Percentiles rank a stretch among this genome's conserved stretches.
These are phyloP conservation scores for Apiospora saccharicola DNA, from an alignment of 2,329 filamentous ascomycete species.

Conservation along the genomic window DNA sequence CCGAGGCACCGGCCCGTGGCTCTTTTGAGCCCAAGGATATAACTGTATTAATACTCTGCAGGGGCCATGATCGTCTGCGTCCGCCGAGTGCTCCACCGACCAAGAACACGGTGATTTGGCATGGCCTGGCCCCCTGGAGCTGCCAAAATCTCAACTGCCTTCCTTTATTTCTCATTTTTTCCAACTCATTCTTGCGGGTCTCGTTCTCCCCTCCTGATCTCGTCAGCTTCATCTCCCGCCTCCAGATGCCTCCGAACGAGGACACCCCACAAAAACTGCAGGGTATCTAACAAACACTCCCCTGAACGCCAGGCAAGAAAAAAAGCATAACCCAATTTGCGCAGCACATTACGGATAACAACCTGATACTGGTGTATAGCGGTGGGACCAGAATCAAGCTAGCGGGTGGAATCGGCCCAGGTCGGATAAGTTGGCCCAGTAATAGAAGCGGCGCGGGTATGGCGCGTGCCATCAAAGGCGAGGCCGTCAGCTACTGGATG, in stretches of 20 bases:
- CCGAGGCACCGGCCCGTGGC: not conserved
- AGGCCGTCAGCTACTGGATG: constrained; percentile 49
- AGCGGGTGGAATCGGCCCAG: constrained; percentile 11
- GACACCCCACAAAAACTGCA: constrained; percentile 23
- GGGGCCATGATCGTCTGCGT: not conserved
- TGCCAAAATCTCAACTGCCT: not conserved
- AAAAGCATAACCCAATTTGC: constrained; percentile 15
- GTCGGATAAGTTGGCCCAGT: constrained; percentile 1
- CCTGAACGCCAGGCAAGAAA: constrained; percentile 24
- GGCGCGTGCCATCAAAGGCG: constrained; percentile 3
- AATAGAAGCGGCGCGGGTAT: constrained; percentile 6
- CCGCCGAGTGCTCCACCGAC: not conserved
- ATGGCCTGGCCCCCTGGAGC: not conserved
- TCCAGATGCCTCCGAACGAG: constrained; percentile 16
- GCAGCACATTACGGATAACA: constrained; percentile 12
- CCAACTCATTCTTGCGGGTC: constrained; percentile 12
- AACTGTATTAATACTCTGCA: not conserved
- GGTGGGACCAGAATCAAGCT: constrained; percentile 6
- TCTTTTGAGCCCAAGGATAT: not conserved
- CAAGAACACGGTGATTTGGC: not conserved
- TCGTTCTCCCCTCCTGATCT: not conserved
- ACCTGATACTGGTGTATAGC: constrained; percentile 16
- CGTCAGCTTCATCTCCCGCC: constrained; percentile 6
- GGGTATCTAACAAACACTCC: constrained; percentile 19
- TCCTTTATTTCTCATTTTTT: not conserved